Percentiles rank a stretch among this genome's conserved stretches.
Conservation (phyloP, 352 stramenopile species). For the Pythium folliculosum region DNA sequence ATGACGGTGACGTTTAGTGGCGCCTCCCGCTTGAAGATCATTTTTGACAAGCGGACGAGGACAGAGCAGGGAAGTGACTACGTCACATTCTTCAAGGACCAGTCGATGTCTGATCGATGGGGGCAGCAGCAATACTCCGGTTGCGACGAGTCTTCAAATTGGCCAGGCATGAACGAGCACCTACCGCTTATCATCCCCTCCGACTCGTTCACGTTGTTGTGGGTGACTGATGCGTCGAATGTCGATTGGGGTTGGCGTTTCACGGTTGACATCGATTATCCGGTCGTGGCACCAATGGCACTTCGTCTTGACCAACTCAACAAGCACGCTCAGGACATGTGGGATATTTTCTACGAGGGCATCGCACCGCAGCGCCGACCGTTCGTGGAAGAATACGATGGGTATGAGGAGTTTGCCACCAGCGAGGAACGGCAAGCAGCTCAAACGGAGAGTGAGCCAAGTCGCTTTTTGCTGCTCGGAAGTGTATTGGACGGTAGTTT, state of each 20-base stretch:
- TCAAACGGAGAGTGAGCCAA: slow-evolving; percentile 11
- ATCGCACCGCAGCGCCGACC: slow-evolving; percentile 45
- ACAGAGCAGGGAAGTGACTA: slow-evolving; percentile 83
- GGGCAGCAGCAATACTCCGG: slow-evolving; percentile 71
- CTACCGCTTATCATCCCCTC: slow-evolving; percentile 71
- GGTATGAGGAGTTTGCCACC: slow-evolving; percentile 36
- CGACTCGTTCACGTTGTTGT: slow-evolving; percentile 83
- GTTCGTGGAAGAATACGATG: slow-evolving; percentile 51
- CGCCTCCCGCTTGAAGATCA: slow-evolving; percentile 60
- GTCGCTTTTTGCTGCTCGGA: neutral
- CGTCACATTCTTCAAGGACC: slow-evolving; percentile 85
- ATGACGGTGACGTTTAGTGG: slow-evolving; percentile 78
- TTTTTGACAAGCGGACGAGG: slow-evolving; percentile 66
- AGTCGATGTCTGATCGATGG: slow-evolving; percentile 63
- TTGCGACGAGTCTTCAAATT: slow-evolving; percentile 69
- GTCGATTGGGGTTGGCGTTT: slow-evolving; percentile 91
- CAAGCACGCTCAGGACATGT: slow-evolving; percentile 57
- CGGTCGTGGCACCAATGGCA: slow-evolving; percentile 44
- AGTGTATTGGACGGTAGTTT: neutral
- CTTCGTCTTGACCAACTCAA: slow-evolving; percentile 57
- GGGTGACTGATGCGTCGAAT: slow-evolving; percentile 84
- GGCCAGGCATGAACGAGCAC: slow-evolving; percentile 63
- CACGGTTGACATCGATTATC: slow-evolving; percentile 66
- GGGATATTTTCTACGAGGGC: slow-evolving; percentile 72
- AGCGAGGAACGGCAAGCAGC: neutral